These are phyloP conservation scores for Fraxinus excelsior DNA, from an alignment of 257 asterid species.

Conservation along the genomic window DNA sequence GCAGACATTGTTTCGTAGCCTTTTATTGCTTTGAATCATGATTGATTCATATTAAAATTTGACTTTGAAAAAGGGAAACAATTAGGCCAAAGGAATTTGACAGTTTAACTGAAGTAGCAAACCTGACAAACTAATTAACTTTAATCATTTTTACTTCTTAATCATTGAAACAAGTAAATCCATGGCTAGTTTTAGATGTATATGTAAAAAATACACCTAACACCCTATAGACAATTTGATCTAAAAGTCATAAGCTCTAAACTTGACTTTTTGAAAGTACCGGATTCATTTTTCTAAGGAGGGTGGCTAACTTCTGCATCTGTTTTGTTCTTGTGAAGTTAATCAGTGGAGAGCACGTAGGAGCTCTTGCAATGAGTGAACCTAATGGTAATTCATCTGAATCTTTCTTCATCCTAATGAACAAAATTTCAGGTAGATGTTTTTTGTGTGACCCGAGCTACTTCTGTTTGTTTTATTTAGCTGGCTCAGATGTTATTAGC, in stretches of 20 bases:
- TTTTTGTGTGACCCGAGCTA: conserved; percentile 12
- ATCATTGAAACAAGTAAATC: conserved; percentile 1
- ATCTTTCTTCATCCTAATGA: conserved; percentile 15
- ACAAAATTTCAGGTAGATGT: conserved; percentile 11
- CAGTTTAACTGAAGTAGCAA: conserved; percentile 1
- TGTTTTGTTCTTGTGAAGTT: conserved; percentile 59
- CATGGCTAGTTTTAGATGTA: not conserved
- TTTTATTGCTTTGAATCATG: conserved; percentile 11
- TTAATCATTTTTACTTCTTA: not conserved
- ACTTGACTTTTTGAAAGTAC: not conserved
- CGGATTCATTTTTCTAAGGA: not conserved
- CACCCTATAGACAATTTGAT: not conserved
- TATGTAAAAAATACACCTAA: not conserved
- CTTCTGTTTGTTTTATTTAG: conserved; percentile 43
- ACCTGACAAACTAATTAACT: conserved; percentile 4
- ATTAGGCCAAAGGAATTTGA: not conserved
- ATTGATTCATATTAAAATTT: not conserved
- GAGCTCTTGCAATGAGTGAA: conserved; percentile 99
- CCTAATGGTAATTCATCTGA: conserved; percentile 71
- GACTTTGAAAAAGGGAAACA: conserved; percentile 10
- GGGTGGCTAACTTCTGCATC: conserved; percentile 27
- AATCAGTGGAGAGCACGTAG: conserved; percentile 91
- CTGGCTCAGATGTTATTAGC: conserved; percentile 98
- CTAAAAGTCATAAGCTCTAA: not conserved
- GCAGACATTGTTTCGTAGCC: not conserved